These are phyloP conservation scores for Diaporthe helianthi DNA, from an alignment of 2,329 filamentous ascomycete species.

Conservation along the genomic window DNA sequence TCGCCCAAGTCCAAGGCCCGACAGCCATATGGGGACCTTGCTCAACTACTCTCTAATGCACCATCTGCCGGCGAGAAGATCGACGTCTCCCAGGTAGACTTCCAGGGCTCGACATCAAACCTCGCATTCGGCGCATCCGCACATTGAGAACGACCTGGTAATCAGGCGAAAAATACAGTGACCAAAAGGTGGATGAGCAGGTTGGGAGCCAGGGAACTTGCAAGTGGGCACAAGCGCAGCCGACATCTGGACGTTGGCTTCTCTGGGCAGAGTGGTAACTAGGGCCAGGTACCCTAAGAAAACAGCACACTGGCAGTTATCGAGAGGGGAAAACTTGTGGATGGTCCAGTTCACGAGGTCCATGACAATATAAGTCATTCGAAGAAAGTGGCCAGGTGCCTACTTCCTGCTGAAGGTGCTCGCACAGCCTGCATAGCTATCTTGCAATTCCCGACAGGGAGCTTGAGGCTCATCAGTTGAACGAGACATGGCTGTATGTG, in stretches of 20 bases:
- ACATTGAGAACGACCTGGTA: background rate
- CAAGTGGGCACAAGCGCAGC: too few relatives aligned
- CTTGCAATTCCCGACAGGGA: background rate
- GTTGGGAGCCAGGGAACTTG: background rate
- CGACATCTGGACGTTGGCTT: too few relatives aligned
- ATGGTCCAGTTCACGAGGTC: background rate
- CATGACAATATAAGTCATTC: background rate
- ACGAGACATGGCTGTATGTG: background rate
- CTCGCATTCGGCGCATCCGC: background rate
- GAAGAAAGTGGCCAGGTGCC: background rate
- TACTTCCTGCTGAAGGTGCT: background rate
- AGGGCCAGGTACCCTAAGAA: too few relatives aligned
- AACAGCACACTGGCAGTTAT: too few relatives aligned
- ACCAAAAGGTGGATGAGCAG: background rate
- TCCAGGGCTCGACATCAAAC: constrained; percentile 2
- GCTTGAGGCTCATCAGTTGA: background rate
- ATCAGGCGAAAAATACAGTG: background rate
- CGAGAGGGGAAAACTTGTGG: background rate
- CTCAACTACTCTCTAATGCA: background rate
- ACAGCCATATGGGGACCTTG: background rate
- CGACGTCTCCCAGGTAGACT: constrained; percentile 9
- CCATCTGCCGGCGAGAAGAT: constrained; percentile 12
- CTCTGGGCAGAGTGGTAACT: too few relatives aligned
- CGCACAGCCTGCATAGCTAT: background rate
- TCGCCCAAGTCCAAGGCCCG: background rate